Base-by-base conservation (phyloP, 768 basidiomycete species). In the Kockovaella imperatae region DNA sequence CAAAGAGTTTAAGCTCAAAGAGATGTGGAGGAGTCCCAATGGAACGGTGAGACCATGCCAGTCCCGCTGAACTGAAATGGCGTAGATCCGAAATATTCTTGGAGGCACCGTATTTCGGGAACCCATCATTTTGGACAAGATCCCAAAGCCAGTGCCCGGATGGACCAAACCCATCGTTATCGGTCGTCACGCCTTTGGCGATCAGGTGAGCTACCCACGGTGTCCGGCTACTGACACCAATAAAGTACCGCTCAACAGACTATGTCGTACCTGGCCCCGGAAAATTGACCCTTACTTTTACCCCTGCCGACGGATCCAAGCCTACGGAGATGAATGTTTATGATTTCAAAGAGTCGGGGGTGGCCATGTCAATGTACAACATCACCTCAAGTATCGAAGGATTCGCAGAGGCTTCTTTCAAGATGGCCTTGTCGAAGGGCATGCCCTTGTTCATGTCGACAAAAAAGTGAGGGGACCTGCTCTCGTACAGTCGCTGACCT, bases 81-180 rank as follows among this genome's bases (percentile, higher is more conserved):
- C 13, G n/a, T 35, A 64, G 82, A 96, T 96, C 72, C 85, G 93
- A 54, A 99, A 99, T 71, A 95, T 97, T 66, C 82, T 97, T 42
- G 90, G 89, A 26, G 95, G 95, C 34, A 97, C 95, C 17, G 91
- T 99, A 45, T 97, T 97, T 82, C 83, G 95, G 55, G 95, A 95
- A 72, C 95, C 95, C 58, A 97, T 99, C 74, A 83, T 97, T 69
- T 79, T 97, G 25, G 70, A 82, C 42, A 80, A 82, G 57, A 86
- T 99, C 66, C 95, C 93, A 26, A 85, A 84, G 67, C 88, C 91
- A 6, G 78, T 97, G 32, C 95, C 95, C 31, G 93, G 95, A 31
- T 99, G 95, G 95, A 77, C 80, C 46, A 90, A 96, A 63, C 91
- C 95, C 36, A 99, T 99, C 65, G 77, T 88, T 49, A 95, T 96